Base-by-base conservation (phyloP, 176 grass and related monocot species). In the Lolium perenne region DNA sequence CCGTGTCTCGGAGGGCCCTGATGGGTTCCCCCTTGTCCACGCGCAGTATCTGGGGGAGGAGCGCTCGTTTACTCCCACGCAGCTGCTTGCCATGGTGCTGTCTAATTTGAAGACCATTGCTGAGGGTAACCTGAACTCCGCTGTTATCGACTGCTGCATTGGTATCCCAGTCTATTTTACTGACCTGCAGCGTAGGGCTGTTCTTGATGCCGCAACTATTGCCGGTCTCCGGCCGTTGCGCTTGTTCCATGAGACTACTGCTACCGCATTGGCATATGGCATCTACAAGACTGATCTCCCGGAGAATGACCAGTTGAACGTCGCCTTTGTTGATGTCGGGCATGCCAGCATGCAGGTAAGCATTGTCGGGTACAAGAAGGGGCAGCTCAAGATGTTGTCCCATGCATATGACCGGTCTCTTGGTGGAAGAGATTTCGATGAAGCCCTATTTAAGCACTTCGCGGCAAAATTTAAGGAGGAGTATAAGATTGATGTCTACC, bases 281-380 rank as follows among this genome's bases (percentile, higher is more conserved):
- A 98, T 98, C 17, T 98, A 98, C 20, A 95, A 95, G 67, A 98
- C 90, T 38, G 93, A 98, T 73, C 89, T 95, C 53, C 90, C 93
- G 0, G 93, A 98, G 86, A 79, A 82, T 11, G 93, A 98, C 0
- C 91, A 88, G 62, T 8, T 92, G 5, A 95, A 94, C 5, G 96
- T 98, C 2, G 96, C 90, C 1, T 98, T 98, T 73, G 90, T 98
- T 6, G 96, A 98, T 84, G 88, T 95, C 0, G 96, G 93, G 6
- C 93, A 98, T 82, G 87, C 86, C 6, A 98, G 93, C 76, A 98
- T 98, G 93, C 91, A 95, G 75, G 95, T 98, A 15, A 87, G 93
- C 46, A 79, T 97, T 80, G 91, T 92, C 0, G 87, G 88, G 7
- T 95, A 85, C 72, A 91, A 87, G 79, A 93, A 91, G 56, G 89